Evolutionary conservation across 805 yeast genomes (phyloP).

Genomic region (Groenewaldozyma salmanticensis): DNA sequence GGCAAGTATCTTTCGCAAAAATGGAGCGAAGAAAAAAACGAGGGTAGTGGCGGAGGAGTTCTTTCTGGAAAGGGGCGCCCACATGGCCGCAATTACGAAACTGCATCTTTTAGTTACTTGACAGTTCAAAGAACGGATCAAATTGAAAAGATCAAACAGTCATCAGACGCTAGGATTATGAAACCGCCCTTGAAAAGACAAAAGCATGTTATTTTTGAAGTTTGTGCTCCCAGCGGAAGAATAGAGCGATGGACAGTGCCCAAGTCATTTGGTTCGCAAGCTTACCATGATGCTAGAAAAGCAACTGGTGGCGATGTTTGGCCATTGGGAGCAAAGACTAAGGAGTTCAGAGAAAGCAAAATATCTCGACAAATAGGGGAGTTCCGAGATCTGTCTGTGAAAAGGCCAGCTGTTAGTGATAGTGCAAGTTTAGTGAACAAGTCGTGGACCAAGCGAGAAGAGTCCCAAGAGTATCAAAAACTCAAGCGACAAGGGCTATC

Average conservation of each 20-base stretch:
- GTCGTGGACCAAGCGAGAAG: neutral
- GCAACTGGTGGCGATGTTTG: constrained; percentile 78
- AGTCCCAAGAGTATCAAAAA: neutral
- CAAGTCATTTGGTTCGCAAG: constrained; percentile 60
- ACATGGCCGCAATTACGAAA: constrained; percentile 58
- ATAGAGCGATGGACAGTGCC: constrained; percentile 85
- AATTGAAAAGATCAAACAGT: constrained; percentile 11
- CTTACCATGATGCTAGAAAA: constrained; percentile 86
- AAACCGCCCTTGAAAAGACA: constrained; percentile 65
- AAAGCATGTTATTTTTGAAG: constrained; percentile 69
- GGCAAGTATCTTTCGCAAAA: constrained; percentile 64
- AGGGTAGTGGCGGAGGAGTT: constrained; percentile 39
- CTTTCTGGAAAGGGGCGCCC: constrained; percentile 72
- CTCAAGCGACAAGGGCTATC: neutral
- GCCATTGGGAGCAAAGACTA: constrained; percentile 61
- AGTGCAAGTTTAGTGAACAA: neutral
- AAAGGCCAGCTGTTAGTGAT: neutral
- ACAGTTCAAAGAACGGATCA: constrained; percentile 54
- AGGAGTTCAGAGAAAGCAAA: constrained; percentile 27
- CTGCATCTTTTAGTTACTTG: constrained; percentile 64
- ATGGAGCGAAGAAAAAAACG: constrained; percentile 54
- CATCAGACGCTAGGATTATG: constrained; percentile 44
- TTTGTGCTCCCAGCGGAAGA: constrained; percentile 71
- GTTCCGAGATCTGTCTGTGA: neutral
- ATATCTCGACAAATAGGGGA: no score